Percentiles rank a stretch among this genome's conserved stretches.
These are phyloP conservation scores for Taphrina pruni DNA, from an alignment of 1,139 yeast genomes.

Conservation along the genomic window DNA sequence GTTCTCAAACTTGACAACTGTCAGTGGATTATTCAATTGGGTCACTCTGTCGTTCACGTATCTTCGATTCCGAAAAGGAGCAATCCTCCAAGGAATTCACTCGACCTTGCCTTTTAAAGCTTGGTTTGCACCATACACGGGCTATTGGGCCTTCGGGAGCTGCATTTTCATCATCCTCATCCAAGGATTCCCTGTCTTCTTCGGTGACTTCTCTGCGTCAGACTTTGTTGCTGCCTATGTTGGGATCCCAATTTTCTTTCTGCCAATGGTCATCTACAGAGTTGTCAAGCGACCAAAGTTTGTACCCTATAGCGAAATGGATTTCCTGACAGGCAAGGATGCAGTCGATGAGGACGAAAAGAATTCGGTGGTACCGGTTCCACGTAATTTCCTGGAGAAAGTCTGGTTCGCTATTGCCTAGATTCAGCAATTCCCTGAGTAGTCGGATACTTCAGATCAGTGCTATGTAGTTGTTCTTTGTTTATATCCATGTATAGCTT, in stretches of 20 bases:
- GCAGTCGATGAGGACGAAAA: constrained; percentile 40
- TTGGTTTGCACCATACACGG: constrained; percentile 21
- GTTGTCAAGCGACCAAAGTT: constrained; percentile 45
- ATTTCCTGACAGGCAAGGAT: constrained; percentile 38
- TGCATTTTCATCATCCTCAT: constrained; percentile 64
- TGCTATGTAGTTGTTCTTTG: too few species aligned
- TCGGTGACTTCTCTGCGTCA: constrained; percentile 64
- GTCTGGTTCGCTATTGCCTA: constrained; percentile 39
- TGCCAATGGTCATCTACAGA: constrained; percentile 61
- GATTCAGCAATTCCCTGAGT: background rate
- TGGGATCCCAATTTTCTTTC: constrained; percentile 60
- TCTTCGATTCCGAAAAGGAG: constrained; percentile 45
- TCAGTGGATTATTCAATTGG: constrained; percentile 62
- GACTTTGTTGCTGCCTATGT: constrained; percentile 65
- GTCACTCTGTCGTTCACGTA: constrained; percentile 57
- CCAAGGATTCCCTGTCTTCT: constrained; percentile 69
- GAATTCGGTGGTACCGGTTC: constrained; percentile 21
- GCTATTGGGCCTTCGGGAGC: constrained; percentile 22
- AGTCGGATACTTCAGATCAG: too few species aligned
- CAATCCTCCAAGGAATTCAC: constrained; percentile 44
- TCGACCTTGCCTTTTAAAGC: constrained; percentile 41
- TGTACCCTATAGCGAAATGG: constrained; percentile 35
- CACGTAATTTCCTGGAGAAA: constrained; percentile 30
- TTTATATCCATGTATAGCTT: too few species aligned
- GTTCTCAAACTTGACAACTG: constrained; percentile 77